phyloP scores from a whole-genome alignment of 352 stramenopile genomes.

The Globisporangium spinosum region DNA sequence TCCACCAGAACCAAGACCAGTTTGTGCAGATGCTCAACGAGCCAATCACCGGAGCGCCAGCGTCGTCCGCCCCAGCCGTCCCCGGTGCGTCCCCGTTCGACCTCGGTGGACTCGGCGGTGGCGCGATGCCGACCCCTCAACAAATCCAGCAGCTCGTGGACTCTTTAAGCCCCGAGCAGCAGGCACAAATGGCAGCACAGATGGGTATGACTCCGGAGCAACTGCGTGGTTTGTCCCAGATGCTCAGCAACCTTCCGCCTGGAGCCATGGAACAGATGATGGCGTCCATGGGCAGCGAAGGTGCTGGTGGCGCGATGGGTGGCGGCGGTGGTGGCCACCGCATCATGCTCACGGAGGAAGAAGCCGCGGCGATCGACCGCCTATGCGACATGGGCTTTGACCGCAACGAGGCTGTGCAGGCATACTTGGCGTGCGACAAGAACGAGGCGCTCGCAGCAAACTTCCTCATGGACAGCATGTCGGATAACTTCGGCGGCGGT shows the following conservation, averaged over 20 bases:
- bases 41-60: conserved; percentile 52
- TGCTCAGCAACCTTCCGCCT: conserved; percentile 80
- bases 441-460: conserved; percentile 98
- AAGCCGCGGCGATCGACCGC: conserved; percentile 69
- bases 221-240: conserved; percentile 80
- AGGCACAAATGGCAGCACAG: conserved; percentile 76
- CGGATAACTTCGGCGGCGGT: conserved; percentile 50
- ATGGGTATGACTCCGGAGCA: conserved; percentile 87
- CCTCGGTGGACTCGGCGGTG: conserved; percentile 35
- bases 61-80: conserved; percentile 27
- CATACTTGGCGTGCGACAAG: conserved; percentile 99
- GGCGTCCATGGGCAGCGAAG: conserved; percentile 62
- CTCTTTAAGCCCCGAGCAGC: conserved; percentile 71
- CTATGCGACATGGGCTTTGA: conserved; percentile 88
- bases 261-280: conserved; percentile 87
- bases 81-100: conserved; percentile 45
- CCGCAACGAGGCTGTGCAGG: conserved; percentile 92
- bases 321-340: conserved; percentile 39
- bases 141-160: conserved; percentile 84
- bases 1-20: conserved; percentile 84
- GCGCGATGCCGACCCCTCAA: conserved; percentile 69
- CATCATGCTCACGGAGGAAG: conserved; percentile 79
- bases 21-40: conserved; percentile 90
- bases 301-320: conserved; percentile 21
- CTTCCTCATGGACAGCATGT: conserved; percentile 95